These are phyloP conservation scores for Thelonectria rubi DNA, from an alignment of 2,329 filamentous ascomycete genomes.

Conservation along the genomic window DNA sequence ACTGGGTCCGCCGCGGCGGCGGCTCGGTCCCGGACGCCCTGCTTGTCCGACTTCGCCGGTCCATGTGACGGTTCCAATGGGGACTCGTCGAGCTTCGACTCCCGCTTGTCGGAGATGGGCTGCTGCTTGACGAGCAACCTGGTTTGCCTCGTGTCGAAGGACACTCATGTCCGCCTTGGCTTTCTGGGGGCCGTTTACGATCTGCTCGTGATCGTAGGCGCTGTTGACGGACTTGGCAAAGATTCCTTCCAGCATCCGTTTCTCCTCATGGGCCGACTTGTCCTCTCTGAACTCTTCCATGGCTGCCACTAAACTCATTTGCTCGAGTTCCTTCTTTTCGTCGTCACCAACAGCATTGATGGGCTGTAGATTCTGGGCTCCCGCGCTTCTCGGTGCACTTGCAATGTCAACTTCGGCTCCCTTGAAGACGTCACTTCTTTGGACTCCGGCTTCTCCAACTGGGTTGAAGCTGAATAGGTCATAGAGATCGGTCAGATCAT, in stretches of 20 bases:
- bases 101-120: slow-evolving; percentile 77
- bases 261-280: slow-evolving; percentile 66
- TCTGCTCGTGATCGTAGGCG: slow-evolving; percentile 92
- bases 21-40: slow-evolving; percentile 71
- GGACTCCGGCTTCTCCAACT: slow-evolving; percentile 67
- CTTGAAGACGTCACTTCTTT: slow-evolving; percentile 87
- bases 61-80: slow-evolving; percentile 91
- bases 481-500: slow-evolving; percentile 88
- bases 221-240: slow-evolving; percentile 89
- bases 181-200: slow-evolving; percentile 79
- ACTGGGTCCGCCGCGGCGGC: slow-evolving; percentile 61
- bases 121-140: slow-evolving; percentile 80
- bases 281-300: slow-evolving; percentile 71
- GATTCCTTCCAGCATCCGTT: slow-evolving; percentile 86
- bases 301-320: slow-evolving; percentile 68
- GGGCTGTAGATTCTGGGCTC: slow-evolving; percentile 18
- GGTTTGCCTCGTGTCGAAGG: slow-evolving; percentile 82
- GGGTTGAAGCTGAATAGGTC: slow-evolving; percentile 81
- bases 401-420: slow-evolving; percentile 74
- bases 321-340: slow-evolving; percentile 54
- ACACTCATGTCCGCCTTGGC: slow-evolving; percentile 79
- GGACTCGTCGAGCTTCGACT: slow-evolving; percentile 75
- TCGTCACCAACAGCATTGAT: slow-evolving; percentile 25
- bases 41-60: slow-evolving; percentile 84
- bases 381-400: slow-evolving; percentile 15